These are phyloP conservation scores for Hsuehochloa calcarea DNA, from an alignment of 176 grass and related monocot species.

Conservation along the genomic window DNA sequence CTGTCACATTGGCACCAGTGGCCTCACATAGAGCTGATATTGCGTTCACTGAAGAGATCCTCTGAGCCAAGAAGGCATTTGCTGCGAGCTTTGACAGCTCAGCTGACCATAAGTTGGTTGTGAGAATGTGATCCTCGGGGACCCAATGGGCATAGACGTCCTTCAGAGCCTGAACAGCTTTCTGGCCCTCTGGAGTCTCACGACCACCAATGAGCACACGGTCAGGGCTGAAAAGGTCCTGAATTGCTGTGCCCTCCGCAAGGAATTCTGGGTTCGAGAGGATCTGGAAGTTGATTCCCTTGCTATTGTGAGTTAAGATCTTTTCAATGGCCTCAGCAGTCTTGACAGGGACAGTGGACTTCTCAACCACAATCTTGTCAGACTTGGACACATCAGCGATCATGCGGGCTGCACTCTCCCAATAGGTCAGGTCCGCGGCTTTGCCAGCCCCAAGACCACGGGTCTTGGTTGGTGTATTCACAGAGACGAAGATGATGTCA, in stretches of 20 bases:
- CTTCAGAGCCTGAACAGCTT: constrained; percentile 56
- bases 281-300: constrained; percentile 69
- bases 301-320: constrained; percentile 69
- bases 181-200: constrained; percentile 56
- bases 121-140: constrained; percentile 56
- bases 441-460: constrained; percentile 67
- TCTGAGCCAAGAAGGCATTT: constrained; percentile 68
- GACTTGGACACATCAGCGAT: constrained; percentile 62
- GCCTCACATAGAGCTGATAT: constrained; percentile 68
- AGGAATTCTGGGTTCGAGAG: constrained; percentile 73
- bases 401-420: constrained; percentile 74
- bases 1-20: constrained; percentile 56
- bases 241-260: constrained; percentile 60
- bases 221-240: constrained; percentile 62
- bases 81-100: constrained; percentile 69
- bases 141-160: constrained; percentile 70
- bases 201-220: constrained; percentile 63
- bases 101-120: constrained; percentile 65
- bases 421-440: constrained; percentile 67
- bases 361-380: constrained; percentile 73
- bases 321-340: constrained; percentile 68
- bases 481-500: constrained; percentile 44
- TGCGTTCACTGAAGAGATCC: constrained; percentile 47
- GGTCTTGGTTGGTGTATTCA: constrained; percentile 69
- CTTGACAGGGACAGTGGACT: constrained; percentile 56